A percentile compares a stretch with the other conserved stretches of the same genome.
phyloP scores from a whole-genome alignment of 495 filamentous ascomycete genomes.

The Podospora australis region DNA sequence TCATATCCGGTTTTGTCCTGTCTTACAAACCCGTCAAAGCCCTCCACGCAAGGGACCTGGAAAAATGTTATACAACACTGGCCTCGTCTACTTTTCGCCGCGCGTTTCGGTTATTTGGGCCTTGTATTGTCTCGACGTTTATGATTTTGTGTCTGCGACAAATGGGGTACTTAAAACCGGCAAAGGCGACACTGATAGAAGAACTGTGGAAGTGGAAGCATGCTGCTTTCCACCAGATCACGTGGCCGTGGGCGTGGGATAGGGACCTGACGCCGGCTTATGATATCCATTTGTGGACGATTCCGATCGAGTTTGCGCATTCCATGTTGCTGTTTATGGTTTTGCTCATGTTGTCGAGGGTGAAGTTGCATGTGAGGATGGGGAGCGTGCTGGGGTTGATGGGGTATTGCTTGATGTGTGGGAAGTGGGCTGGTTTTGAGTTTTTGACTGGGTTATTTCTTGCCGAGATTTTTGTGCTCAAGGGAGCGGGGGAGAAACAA shows the following conservation, averaged over 20 bases:
- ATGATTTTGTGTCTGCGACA: constrained; percentile 51
- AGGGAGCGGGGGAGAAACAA: constrained; percentile 15
- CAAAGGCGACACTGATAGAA: constrained; percentile 28
- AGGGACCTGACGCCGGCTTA: constrained; percentile 48
- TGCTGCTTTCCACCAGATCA: constrained; percentile 41
- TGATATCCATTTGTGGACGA: constrained; percentile 61
- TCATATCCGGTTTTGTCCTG: constrained; percentile 64
- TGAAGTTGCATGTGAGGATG: constrained; percentile 42
- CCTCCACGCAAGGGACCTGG: constrained; percentile 45
- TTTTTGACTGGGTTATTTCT: constrained; percentile 56
- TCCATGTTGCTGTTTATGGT: constrained; percentile 58
- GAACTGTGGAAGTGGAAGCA: constrained; percentile 45
- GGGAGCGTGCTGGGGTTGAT: constrained; percentile 38
- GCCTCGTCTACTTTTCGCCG: constrained; percentile 61
- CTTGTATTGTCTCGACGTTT: constrained; percentile 49
- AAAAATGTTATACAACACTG: constrained; percentile 31
- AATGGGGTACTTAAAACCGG: constrained; percentile 37
- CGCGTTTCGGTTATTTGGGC: constrained; percentile 56
- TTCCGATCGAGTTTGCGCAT: constrained; percentile 58
- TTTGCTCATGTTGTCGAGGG: constrained; percentile 47
- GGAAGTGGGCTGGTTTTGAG: constrained; percentile 53
- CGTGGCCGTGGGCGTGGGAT: constrained; percentile 50
- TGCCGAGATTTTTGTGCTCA: constrained; percentile 47
- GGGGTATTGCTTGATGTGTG: constrained; percentile 51
- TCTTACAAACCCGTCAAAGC: constrained; percentile 57